Base-by-base conservation (phyloP, 2,329 filamentous ascomycete species). In the Aureobasidium sp. region DNA sequence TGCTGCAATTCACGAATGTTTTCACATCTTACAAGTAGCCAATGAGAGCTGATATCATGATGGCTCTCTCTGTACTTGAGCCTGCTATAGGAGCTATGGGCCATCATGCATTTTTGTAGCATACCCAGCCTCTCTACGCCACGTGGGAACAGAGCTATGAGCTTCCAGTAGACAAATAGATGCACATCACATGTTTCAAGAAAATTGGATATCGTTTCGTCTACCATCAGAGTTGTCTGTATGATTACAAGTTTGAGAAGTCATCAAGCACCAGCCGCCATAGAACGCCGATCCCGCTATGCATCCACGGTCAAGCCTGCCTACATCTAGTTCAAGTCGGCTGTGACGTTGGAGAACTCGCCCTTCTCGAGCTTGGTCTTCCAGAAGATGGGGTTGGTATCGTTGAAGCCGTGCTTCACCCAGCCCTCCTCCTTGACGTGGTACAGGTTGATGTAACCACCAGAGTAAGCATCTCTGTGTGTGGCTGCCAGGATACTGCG, bases 341-440 rank as follows among this genome's bases (percentile, higher is more conserved):
- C 90, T 63, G 90, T 95, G 60, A 97, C 92, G 75, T 97, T 97
- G 67, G 88, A 93, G 77, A 99, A 99, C 81, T 99, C 94, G 76
- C 92, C 92, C 85, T 96, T 96, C 76, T 96, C 89, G 72, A 99
- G 79, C 86, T 99, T 99, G 55, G 92, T 97, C 83, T 96, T 89
- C 94, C 94, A 99, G 87, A 99, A 99, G 74, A 97, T 96, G 48
- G 93, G 93, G 82, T 97, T 97, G 70, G 93, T 97, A 77, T 99
- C 94, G 69, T 82, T 91, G 84, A 99, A 99, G 66, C 94, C 94
- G 74, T 97, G 93, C 84, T 96, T 96, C 72, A 96, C 92, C 94
- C 94, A 99, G 70, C 94, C 94, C 67, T 91, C 88, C 81, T 99
- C 93, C 86, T 97, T 97, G 75, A 99, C 92, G 73, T 99, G 94